These are phyloP conservation scores for Pichia cephalocereana DNA, from an alignment of 805 yeast species.

Conservation along the genomic window DNA sequence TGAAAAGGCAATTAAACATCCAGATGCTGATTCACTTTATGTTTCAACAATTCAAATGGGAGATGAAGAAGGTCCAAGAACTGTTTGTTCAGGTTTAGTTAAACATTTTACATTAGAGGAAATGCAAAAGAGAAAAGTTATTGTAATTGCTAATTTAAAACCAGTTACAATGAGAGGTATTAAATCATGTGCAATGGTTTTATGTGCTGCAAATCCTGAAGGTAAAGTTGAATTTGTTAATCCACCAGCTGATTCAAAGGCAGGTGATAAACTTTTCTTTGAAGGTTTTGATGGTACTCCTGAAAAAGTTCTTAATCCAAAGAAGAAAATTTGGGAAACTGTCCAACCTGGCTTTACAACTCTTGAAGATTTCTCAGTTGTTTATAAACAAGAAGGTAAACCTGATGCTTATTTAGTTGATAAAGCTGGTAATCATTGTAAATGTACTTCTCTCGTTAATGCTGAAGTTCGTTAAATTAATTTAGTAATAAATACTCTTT, in stretches of 20 bases:
- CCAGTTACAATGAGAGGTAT: constrained; percentile 98
- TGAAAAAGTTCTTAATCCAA: constrained; percentile 88
- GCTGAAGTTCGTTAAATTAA: constrained; percentile 68
- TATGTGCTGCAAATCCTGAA: constrained; percentile 69
- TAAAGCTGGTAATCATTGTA: constrained; percentile 68
- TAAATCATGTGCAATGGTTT: constrained; percentile 92
- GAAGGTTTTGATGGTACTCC: constrained; percentile 87
- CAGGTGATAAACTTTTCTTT: constrained; percentile 95
- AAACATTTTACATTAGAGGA: constrained; percentile 84
- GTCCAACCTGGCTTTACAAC: constrained; percentile 89
- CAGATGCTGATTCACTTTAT: constrained; percentile 93
- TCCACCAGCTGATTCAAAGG: constrained; percentile 86
- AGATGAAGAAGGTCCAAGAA: constrained; percentile 94
- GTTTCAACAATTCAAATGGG: constrained; percentile 97
- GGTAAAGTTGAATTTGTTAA: constrained; percentile 85
- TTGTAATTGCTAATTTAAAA: constrained; percentile 90
- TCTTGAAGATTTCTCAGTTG: constrained; percentile 62
- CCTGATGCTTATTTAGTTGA: constrained; percentile 67
- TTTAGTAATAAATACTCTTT: not conserved
- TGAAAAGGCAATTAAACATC: constrained; percentile 93
- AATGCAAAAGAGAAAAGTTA: constrained; percentile 89
- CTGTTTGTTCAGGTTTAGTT: constrained; percentile 95
- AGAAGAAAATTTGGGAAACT: constrained; percentile 97
- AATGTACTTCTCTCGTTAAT: constrained; percentile 57
- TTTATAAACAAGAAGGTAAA: constrained; percentile 72